phyloP scores from a whole-genome alignment of 2,329 filamentous ascomycete species.

The Fusarium denticulatum region DNA sequence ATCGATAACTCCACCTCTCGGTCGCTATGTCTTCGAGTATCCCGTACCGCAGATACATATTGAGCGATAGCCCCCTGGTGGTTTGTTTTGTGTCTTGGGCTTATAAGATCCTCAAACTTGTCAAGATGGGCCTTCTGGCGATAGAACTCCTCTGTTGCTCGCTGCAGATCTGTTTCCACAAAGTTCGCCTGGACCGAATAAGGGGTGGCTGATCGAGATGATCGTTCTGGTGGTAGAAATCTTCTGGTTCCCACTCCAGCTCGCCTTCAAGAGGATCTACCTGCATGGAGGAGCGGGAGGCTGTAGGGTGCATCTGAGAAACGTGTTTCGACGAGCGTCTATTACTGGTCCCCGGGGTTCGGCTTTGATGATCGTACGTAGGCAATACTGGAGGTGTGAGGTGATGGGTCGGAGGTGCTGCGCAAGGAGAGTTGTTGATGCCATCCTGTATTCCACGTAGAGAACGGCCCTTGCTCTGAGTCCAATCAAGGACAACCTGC shows the following conservation, averaged over 20 bases:
- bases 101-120: not conserved
- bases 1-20: not conserved
- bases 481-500: not conserved
- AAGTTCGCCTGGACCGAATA: not conserved
- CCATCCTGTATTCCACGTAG: accelerated
- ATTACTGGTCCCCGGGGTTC: not conserved
- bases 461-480: not conserved
- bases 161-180: not conserved
- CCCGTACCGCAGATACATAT: not conserved
- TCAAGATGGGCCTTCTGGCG: not conserved
- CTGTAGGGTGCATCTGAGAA: not conserved
- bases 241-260: not conserved
- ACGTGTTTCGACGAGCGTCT: accelerated
- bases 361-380: not conserved
- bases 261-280: accelerated
- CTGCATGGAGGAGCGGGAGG: not conserved
- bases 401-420: not conserved
- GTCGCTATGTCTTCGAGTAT: not conserved
- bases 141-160: not conserved
- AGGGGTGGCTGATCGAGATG: not conserved
- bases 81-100: not conserved
- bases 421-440: accelerated
- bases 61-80: accelerated
- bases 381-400: not conserved
- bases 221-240: not conserved